A percentile compares a stretch with the other conserved stretches of the same genome.
phyloP scores from a whole-genome alignment of 768 basidiomycete species.

The Suillus subluteus region DNA sequence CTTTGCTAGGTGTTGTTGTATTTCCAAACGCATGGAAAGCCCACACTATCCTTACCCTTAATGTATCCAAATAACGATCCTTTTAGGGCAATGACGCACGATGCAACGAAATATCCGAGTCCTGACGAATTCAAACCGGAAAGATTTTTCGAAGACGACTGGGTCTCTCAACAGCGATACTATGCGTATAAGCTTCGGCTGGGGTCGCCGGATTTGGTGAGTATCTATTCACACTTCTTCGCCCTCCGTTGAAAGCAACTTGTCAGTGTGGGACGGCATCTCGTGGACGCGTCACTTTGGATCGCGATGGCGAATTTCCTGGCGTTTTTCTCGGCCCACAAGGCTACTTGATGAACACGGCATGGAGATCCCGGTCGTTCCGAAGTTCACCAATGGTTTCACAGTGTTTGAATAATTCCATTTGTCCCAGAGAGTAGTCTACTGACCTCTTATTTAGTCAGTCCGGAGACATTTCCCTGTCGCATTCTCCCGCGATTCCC shows the following conservation, averaged over 20 bases:
- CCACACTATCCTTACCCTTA: no score
- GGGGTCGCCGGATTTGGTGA: not conserved
- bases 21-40: no score
- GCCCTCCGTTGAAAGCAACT: not conserved
- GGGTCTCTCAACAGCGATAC: not conserved
- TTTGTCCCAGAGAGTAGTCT: not conserved
- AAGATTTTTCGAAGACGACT: no score
- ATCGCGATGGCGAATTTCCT: not conserved
- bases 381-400: not conserved
- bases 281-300: not conserved
- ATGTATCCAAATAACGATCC: no score
- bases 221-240: not conserved
- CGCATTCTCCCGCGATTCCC: not conserved
- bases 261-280: not conserved
- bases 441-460: not conserved
- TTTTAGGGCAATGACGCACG: no score
- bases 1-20: no score
- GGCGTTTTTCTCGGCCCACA: not conserved
- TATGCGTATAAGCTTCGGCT: not conserved
- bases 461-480: not conserved
- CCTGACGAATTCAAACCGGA: no score
- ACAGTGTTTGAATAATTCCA: not conserved
- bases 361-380: not conserved
- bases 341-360: not conserved
- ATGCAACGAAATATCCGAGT: no score